Percentiles rank a stretch among this genome's conserved stretches.
Conservation (phyloP, 768 basidiomycete genomes). For the Suillus spraguei region DNA sequence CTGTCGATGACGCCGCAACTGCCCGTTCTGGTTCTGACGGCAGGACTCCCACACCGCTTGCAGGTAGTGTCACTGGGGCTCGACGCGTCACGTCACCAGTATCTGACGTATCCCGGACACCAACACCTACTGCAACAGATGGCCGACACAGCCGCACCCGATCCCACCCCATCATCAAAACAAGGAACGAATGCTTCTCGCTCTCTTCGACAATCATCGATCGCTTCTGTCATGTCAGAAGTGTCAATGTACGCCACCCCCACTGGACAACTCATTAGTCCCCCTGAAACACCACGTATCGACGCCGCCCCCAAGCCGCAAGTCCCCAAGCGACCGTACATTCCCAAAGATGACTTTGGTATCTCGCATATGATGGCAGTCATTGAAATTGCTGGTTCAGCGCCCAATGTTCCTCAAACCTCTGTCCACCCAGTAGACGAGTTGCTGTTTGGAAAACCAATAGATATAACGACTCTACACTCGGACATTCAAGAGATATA, state of each 20-base stretch:
- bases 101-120: constrained; percentile 28
- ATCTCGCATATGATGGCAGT: constrained; percentile 85
- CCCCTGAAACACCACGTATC: constrained; percentile 22
- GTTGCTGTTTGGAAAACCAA: constrained; percentile 65
- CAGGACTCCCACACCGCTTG: constrained; percentile 35
- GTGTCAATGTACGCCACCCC: constrained; percentile 49
- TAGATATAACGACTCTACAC: constrained; percentile 67
- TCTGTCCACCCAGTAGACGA: constrained; percentile 71
- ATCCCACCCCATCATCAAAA: constrained; percentile 26
- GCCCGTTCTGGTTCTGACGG: constrained; percentile 19
- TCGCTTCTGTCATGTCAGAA: constrained; percentile 76
- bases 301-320: constrained; percentile 35
- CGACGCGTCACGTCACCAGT: constrained; percentile 27
- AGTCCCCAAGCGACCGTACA: constrained; percentile 44
- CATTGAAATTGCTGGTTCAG: constrained; percentile 65
- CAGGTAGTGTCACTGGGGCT: constrained; percentile 13
- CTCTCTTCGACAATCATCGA: constrained; percentile 62
- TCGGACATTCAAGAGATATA: constrained; percentile 75
- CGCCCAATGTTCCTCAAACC: constrained; percentile 35
- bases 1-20: constrained; percentile 42
- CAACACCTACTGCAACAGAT: constrained; percentile 27
- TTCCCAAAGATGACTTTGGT: constrained; percentile 86
- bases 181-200: constrained; percentile 32
- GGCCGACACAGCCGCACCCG: constrained; percentile 20
- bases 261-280: constrained; percentile 31